Conservation (phyloP, 2,329 filamentous ascomycete species). For the Teratosphaeriaceae sp. region DNA sequence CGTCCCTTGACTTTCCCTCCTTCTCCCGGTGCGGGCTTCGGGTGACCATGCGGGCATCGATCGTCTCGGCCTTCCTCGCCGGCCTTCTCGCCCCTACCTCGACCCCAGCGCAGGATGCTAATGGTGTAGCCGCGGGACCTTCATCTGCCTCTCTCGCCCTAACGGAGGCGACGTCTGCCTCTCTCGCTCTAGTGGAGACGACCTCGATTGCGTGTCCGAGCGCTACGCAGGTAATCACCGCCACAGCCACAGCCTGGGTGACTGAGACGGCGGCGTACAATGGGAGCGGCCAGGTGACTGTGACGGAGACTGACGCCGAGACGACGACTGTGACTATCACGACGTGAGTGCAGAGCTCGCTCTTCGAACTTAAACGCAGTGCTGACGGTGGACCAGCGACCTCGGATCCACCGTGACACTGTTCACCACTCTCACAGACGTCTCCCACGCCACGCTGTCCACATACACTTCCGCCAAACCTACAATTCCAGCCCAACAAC, state of each 20-base stretch:
- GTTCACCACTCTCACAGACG: not conserved
- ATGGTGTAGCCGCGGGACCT: no score
- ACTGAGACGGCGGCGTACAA: not conserved
- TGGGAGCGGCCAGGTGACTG: not conserved
- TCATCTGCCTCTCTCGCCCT: not conserved
- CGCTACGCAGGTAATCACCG: not conserved
- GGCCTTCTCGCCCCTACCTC: no score
- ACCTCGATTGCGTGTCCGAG: not conserved
- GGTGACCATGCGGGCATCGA: no score
- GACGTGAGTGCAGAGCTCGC: not conserved
- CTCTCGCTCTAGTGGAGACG: not conserved
- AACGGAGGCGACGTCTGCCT: not conserved
- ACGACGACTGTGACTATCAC: not conserved
- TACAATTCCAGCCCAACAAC: not conserved
- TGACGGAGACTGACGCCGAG: not conserved
- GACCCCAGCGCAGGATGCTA: no score
- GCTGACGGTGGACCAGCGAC: not conserved
- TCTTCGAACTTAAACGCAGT: not conserved
- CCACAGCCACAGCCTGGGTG: not conserved
- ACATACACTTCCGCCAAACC: not conserved
- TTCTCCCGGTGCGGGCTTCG: no score
- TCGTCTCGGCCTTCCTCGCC: no score
- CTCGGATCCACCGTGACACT: not conserved
- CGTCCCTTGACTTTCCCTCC: no score
- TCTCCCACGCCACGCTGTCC: not conserved